Evolutionary conservation across 768 basidiomycete species (phyloP).

Genomic region (Mycena vitilis): DNA sequence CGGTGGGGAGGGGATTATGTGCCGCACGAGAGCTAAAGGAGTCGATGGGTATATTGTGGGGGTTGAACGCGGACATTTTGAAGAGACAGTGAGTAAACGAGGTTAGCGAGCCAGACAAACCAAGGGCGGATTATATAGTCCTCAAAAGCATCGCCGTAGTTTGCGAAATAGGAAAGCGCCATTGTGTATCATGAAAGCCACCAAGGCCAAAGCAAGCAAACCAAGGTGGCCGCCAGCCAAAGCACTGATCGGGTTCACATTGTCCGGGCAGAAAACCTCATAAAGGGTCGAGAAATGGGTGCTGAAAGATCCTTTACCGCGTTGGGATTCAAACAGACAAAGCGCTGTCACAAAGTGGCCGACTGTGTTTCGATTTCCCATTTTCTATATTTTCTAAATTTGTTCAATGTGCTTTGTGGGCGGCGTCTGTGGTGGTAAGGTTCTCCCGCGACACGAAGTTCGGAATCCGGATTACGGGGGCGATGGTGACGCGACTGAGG

Average conservation of each 20-base stretch:
- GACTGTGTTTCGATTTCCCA: not conserved
- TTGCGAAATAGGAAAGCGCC: slow-evolving; percentile 20
- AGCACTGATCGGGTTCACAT: slow-evolving; percentile 18
- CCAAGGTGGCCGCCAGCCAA: slow-evolving; percentile 21
- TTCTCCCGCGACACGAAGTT: too few species aligned
- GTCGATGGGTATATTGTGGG: slow-evolving; percentile 13
- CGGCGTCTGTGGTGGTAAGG: too few species aligned
- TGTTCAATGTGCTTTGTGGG: too few species aligned
- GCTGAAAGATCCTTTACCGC: slow-evolving; percentile 12
- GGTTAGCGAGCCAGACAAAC: not conserved
- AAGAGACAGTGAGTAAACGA: not conserved
- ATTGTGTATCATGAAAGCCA: slow-evolving; percentile 14
- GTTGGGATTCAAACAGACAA: slow-evolving; percentile 3
- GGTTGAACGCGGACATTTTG: slow-evolving; percentile 22
- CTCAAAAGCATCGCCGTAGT: not conserved
- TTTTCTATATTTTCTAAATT: too few species aligned
- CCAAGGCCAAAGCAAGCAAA: slow-evolving; percentile 12
- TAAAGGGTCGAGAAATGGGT: slow-evolving; percentile 9
- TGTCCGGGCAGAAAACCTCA: slow-evolving; percentile 19
- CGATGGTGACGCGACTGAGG: too few species aligned
- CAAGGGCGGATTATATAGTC: slow-evolving; percentile 21
- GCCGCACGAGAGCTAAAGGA: slow-evolving; percentile 10
- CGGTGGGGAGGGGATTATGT: slow-evolving; percentile 22
- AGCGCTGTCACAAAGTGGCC: slow-evolving; percentile 5
- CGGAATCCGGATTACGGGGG: too few species aligned